Conservation (phyloP, 2,329 filamentous ascomycete species). For the Pseudogymnoascus sp. region DNA sequence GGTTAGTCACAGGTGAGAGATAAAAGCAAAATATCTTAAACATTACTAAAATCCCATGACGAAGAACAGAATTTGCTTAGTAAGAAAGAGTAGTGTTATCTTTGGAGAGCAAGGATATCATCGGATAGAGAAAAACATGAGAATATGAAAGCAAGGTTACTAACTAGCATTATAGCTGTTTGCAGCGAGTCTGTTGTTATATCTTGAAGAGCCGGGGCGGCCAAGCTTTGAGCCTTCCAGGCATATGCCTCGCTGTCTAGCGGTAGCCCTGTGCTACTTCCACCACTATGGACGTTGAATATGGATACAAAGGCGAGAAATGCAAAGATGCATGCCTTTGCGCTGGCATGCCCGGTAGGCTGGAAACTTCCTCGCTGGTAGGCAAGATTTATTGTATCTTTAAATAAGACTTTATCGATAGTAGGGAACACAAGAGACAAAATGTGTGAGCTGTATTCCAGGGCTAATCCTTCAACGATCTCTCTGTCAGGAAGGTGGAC, state of each 20-base stretch:
- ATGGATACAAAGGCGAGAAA: slow-evolving; percentile 37
- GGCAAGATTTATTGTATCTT: slow-evolving; percentile 37
- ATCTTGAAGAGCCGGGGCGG: slow-evolving; percentile 38
- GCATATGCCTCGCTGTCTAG: slow-evolving; percentile 37
- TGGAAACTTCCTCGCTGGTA: slow-evolving; percentile 29
- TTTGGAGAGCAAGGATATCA: neutral
- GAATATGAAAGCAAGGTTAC: slow-evolving; percentile 17
- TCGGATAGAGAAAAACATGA: neutral
- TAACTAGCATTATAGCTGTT: slow-evolving; percentile 41
- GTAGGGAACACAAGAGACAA: slow-evolving; percentile 35
- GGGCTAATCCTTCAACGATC: neutral
- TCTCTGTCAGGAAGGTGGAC: neutral
- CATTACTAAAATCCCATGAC: neutral
- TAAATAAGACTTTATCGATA: slow-evolving; percentile 41
- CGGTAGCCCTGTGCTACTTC: slow-evolving; percentile 11
- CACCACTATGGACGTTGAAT: slow-evolving; percentile 16
- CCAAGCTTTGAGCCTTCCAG: slow-evolving; percentile 35
- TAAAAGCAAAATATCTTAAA: neutral
- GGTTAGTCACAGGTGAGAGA: neutral
- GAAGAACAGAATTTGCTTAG: neutral
- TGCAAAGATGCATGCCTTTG: slow-evolving; percentile 42
- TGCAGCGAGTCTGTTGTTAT: slow-evolving; percentile 39
- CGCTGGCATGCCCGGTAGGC: slow-evolving; percentile 28
- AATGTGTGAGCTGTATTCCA: neutral
- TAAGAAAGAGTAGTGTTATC: neutral